These are phyloP conservation scores for Vigna unguiculata DNA, from an alignment of 306 rosid genomes.

Conservation along the genomic window DNA sequence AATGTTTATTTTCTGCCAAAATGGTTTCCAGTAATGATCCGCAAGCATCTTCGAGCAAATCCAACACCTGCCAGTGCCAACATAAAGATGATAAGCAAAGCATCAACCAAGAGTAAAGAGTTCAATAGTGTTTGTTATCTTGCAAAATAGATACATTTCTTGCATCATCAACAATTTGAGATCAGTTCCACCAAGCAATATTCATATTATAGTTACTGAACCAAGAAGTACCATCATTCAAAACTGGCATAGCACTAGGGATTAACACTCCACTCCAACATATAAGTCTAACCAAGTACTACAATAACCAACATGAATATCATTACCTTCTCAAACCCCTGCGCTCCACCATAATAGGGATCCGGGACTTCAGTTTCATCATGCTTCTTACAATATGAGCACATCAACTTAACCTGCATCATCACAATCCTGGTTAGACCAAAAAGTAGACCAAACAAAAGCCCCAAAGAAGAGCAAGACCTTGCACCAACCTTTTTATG, in stretches of 20 bases:
- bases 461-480: conserved; percentile 6
- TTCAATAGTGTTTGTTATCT: not conserved
- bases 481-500: conserved; percentile 65
- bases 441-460: conserved; percentile 7
- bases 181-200: not conserved
- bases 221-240: conserved; percentile 16
- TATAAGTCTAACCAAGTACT: conserved; percentile 17
- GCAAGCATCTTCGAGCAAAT: conserved; percentile 96
- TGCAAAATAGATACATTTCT: not conserved
- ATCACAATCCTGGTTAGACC: conserved; percentile 23
- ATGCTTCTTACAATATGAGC: conserved; percentile 84
- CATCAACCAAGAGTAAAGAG: not conserved
- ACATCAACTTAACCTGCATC: conserved; percentile 86
- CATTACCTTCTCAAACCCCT: conserved; percentile 93
- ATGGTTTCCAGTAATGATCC: conserved; percentile 78
- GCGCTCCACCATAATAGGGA: conserved; percentile 90
- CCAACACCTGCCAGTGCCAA: conserved; percentile 77
- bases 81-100: conserved; percentile 27
- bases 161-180: conserved; percentile 14
- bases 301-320: conserved; percentile 26
- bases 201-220: conserved; percentile 8
- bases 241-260: conserved; percentile 5
- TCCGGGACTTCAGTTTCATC: conserved; percentile 93
- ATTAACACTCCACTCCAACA: conserved; percentile 21
- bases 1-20: conserved; percentile 71